Evolutionary conservation across 2,329 filamentous ascomycete species (phyloP), one percentile per base, ranked within the genome.

Genomic region (Alternaria incomplexa): DNA sequence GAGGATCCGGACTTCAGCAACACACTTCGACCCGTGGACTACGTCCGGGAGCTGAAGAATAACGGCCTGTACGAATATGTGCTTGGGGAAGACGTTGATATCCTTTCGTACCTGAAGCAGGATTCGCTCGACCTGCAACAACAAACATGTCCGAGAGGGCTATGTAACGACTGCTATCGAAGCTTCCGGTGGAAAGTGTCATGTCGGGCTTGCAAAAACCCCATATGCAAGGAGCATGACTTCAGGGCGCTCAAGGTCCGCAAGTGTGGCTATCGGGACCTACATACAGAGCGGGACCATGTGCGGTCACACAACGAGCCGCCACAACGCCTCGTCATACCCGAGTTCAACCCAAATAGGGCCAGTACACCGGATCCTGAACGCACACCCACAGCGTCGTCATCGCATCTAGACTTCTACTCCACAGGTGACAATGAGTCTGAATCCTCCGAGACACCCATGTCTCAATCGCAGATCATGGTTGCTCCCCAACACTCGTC

Each of bases 181-280:
- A 85, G 83, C n/a, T 84, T 85, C 50, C 82, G 85, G 51, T 88
- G 86, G 86, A 87, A 86, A 68, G 83, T 88, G n/a, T 82, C 85
- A 43, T 88, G 86, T 73, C 85, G 85, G 69, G 82, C 80, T 46
- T 88, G 86, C 77, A 85, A 85, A 44, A 85, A 82, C 57, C 82
- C 86, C 3, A 77, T 88, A 25, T 88, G 86, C 75, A 86, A 87
- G 68, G 86, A 88, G 68, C 86, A 88, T 72, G 86, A 88, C 66
- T 83, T 88, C 47, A 83, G 86, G 25, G 85, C 83, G 13, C 79
- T 87, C 20, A 85, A 86, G 56, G 79, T 87, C 26, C 81, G 86
- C 40, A 86, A 87, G 52, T 88, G 86, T 70, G 86, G 86, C 17
- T 88, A 84, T 68, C 80, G 84, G 66, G 86, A 88, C 55, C 81